These are phyloP conservation scores for Lactarius tabidus DNA, from an alignment of 768 basidiomycete genomes.

Conservation along the genomic window DNA sequence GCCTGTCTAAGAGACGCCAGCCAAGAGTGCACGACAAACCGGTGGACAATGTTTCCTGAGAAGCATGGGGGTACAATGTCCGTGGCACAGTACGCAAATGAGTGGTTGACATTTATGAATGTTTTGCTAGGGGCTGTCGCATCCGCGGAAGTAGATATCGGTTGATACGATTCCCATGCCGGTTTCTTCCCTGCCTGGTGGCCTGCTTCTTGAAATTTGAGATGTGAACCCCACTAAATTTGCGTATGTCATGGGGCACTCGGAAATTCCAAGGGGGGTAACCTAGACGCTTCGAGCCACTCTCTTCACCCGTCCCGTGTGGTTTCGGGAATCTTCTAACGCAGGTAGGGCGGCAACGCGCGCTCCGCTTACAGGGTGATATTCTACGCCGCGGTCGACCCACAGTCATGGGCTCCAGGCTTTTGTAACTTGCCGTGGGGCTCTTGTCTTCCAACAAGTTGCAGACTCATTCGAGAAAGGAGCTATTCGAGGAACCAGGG, in stretches of 20 bases:
- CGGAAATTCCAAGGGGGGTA: neutral
- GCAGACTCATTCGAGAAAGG: neutral
- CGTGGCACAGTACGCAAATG: neutral
- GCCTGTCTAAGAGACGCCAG: neutral
- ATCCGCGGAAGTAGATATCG: neutral
- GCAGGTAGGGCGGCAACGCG: neutral
- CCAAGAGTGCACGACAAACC: neutral
- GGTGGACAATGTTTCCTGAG: constrained; percentile 1
- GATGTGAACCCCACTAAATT: constrained; percentile 4
- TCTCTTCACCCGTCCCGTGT: neutral
- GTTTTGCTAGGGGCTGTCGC: neutral
- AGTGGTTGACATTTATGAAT: constrained; percentile 14
- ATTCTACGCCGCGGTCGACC: neutral
- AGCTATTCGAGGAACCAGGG: constrained; percentile 11
- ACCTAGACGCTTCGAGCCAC: neutral
- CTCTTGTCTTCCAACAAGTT: neutral
- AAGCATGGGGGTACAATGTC: neutral
- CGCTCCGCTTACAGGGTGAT: neutral
- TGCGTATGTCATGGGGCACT: constrained; percentile 4
- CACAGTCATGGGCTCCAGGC: neutral
- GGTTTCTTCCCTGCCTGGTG: constrained; percentile 2
- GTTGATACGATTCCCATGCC: neutral
- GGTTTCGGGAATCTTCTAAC: neutral
- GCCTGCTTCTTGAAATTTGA: neutral
- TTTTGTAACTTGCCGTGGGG: neutral